Percentiles rank a stretch among this genome's conserved stretches.
These are phyloP conservation scores for Rhododendron kiyosumense DNA, from an alignment of 148 eudicot genomes.

Conservation along the genomic window DNA sequence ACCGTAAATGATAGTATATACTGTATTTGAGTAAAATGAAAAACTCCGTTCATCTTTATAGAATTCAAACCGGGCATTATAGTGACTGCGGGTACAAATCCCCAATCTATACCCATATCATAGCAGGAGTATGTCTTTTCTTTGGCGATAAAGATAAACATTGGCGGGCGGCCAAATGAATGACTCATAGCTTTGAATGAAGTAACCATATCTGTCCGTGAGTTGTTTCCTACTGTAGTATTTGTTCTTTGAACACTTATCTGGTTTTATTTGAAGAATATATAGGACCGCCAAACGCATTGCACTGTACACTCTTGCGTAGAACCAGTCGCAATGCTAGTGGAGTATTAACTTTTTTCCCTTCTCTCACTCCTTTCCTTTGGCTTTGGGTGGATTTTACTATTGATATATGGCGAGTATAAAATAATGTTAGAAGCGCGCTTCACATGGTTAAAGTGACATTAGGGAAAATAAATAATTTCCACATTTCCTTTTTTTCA, in stretches of 20 bases:
- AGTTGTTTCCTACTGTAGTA: neutral
- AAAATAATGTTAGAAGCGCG: no score
- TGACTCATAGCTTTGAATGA: neutral
- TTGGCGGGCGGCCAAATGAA: neutral
- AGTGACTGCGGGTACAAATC: neutral
- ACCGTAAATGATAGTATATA: no score
- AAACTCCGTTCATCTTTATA: no score
- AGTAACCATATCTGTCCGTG: neutral
- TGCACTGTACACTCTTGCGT: neutral
- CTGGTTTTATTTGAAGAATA: neutral
- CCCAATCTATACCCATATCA: neutral
- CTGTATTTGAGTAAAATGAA: no score
- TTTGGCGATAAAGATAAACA: neutral
- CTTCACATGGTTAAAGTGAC: no score
- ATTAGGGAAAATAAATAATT: no score
- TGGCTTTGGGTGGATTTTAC: no score
- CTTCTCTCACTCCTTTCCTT: no score
- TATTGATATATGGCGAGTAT: no score
- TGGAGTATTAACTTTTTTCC: neutral
- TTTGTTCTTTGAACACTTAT: neutral
- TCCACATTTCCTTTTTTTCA: neutral
- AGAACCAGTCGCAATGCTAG: neutral
- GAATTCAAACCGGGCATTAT: no score
- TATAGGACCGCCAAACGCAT: neutral
- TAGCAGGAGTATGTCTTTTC: no score